phyloP scores from a whole-genome alignment of 1,139 yeast genomes.

The Hemisphaericaspora lyxosophila region DNA sequence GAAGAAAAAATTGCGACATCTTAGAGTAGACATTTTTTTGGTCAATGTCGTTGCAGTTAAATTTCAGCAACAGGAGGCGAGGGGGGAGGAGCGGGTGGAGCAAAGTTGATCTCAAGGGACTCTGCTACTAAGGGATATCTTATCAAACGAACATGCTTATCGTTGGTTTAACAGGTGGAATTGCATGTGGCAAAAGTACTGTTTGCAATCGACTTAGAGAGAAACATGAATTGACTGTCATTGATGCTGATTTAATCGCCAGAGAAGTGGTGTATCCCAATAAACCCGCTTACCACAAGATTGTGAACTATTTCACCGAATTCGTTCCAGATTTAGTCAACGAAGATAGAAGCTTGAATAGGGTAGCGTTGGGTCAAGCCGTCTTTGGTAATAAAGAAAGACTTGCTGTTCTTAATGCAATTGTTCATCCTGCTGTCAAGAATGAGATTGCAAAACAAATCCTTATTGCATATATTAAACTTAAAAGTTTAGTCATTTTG shows the following conservation, averaged over 20 bases:
- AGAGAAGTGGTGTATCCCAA: slow-evolving; percentile 84
- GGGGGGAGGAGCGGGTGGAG: too few relatives aligned
- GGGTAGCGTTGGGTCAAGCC: slow-evolving; percentile 73
- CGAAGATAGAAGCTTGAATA: slow-evolving; percentile 53
- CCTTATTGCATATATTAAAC: slow-evolving; percentile 52
- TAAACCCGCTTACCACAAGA: slow-evolving; percentile 61
- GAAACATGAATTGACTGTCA: slow-evolving; percentile 54
- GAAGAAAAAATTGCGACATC: too few relatives aligned
- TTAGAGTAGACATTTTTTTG: too few relatives aligned
- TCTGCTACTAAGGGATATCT: too few relatives aligned
- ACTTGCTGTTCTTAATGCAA: slow-evolving; percentile 58
- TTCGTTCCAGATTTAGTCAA: slow-evolving; percentile 56
- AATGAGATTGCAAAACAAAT: slow-evolving; percentile 62
- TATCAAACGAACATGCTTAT: slow-evolving; percentile 67
- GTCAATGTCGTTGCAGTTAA: too few relatives aligned
- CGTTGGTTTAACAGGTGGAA: slow-evolving; percentile 94
- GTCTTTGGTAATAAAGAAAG: slow-evolving; percentile 70
- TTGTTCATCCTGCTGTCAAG: slow-evolving; percentile 90
- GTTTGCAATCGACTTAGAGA: slow-evolving; percentile 63
- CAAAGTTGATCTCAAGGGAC: too few relatives aligned
- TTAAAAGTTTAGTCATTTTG: slow-evolving; percentile 58
- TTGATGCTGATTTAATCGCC: slow-evolving; percentile 92
- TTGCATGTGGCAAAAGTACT: slow-evolving; percentile 93
- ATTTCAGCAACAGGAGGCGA: too few relatives aligned
- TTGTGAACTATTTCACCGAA: slow-evolving; percentile 58